Evolutionary conservation across 163 green algal genomes (phyloP).

Genomic region (Chlorella variabilis): DNA sequence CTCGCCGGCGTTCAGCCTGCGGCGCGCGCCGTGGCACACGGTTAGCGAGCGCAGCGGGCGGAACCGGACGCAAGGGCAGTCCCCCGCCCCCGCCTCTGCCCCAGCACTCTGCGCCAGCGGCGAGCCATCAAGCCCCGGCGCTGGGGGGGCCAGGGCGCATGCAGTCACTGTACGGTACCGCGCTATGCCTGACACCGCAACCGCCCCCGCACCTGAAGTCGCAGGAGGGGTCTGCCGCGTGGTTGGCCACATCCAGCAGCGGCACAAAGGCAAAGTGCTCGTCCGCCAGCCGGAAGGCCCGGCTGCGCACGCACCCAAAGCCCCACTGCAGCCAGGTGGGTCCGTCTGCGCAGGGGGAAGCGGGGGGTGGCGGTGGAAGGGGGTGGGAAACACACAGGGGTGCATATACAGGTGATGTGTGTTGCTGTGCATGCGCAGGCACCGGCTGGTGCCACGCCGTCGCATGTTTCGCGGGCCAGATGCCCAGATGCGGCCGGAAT

Average conservation of each 20-base stretch:
- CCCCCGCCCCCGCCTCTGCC: background rate
- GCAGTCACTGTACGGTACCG: background rate
- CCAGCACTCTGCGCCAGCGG: no score
- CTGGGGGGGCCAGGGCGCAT: background rate
- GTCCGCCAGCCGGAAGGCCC: constrained; percentile 43
- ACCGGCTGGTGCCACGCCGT: no score
- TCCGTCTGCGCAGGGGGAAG: background rate
- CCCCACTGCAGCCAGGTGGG: constrained; percentile 69
- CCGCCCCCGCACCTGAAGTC: constrained; percentile 62
- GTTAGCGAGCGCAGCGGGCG: background rate
- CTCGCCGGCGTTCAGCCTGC: constrained; percentile 18
- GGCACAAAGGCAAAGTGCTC: constrained; percentile 63
- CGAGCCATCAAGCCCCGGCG: no score
- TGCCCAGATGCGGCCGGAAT: no score
- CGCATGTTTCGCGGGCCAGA: no score
- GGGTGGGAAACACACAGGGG: background rate
- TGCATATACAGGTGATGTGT: no score
- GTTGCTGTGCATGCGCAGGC: no score
- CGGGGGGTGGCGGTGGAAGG: no score
- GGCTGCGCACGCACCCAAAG: constrained; percentile 68
- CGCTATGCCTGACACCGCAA: no score
- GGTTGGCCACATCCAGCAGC: constrained; percentile 64
- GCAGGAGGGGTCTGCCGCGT: constrained; percentile 52
- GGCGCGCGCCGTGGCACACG: no score
- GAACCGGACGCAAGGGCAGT: no score